Conservation (phyloP, 768 basidiomycete genomes). For the Suillus paluster region DNA sequence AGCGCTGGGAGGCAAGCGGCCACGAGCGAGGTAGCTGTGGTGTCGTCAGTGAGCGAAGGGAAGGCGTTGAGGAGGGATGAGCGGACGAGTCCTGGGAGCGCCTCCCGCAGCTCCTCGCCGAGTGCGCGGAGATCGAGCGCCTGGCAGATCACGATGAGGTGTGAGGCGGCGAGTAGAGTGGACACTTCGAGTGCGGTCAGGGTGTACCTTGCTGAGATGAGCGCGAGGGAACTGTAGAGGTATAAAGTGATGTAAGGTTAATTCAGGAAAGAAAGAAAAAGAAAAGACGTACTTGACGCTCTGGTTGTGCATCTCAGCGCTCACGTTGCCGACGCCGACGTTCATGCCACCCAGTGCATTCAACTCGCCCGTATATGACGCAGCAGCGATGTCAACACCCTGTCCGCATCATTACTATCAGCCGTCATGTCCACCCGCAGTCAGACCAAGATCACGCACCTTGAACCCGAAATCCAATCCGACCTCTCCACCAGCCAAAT, state of each 20-base stretch:
- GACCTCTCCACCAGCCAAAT: conserved; percentile 77
- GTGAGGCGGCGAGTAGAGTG: conserved; percentile 72
- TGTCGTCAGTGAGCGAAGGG: not conserved
- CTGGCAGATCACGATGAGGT: conserved; percentile 78
- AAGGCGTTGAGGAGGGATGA: not conserved
- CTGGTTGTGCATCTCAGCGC: conserved; percentile 92
- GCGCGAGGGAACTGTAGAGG: conserved; percentile 67
- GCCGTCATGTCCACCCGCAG: not conserved
- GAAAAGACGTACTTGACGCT: conserved; percentile 75
- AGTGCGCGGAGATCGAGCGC: conserved; percentile 85
- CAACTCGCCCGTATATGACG: conserved; percentile 82
- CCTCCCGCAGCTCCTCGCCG: conserved; percentile 62
- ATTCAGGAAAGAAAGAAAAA: not conserved
- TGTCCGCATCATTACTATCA: conserved; percentile 1
- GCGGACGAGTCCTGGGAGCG: conserved; percentile 25
- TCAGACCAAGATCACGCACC: conserved; percentile 7
- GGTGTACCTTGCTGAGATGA: conserved; percentile 83
- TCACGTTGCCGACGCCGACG: conserved; percentile 83
- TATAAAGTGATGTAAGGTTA: not conserved
- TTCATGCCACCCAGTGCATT: conserved; percentile 76
- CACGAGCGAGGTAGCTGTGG: not conserved
- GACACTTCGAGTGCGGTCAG: conserved; percentile 79
- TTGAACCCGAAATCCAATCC: conserved; percentile 84
- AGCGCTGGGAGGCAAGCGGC: conserved; percentile 45
- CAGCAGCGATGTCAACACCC: conserved; percentile 83